Base-by-base conservation (phyloP, 75 land plant genomes). In the Sequoiadendron giganteum region DNA sequence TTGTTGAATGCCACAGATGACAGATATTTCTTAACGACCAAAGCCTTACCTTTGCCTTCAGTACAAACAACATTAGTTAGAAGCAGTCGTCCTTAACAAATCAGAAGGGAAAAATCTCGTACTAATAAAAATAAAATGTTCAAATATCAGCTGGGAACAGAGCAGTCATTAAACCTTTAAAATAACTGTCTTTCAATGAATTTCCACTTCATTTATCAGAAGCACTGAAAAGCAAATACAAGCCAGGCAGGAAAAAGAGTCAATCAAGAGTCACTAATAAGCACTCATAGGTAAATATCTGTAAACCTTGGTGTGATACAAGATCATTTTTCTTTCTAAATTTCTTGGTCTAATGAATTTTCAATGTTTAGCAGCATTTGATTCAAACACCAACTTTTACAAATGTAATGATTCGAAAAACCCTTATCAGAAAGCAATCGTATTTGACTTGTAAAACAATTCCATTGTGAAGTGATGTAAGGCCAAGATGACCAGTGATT, bases 1-100 rank as follows among this genome's bases (percentile, higher is more conserved):
- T 98, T 95, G 94, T 97, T 95, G 94, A 98, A 98, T 7, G 99
- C 95, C 90, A 97, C 96, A 25, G 92, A 92, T 25, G 94, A 93
- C 86, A 97, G 84, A 87, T 97, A 94, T 75, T 91, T 88, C 92
- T 85, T 93, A 86, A 98, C 87, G 43, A 85, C 25, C 93, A 97
- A 48, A 48, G 90, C 75, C 86, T 93, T 92, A 30, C 94, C 92
- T 9, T 8, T 1, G 8, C 85, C 70, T 65, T 52, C 16, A 14
- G 70, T 65, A 65, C 70, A 25, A 65, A 21, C 8, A 65, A 25
- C 70, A 65, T 28, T 28, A 65, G n/a, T 65, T 6, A 65, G 30
- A 9, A 65, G 70, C 5, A 65, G 28, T 65, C 70, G 7, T 65
- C 9, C 70, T 65, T 28, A 25, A 21, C 70, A 65, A 28, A 65